These are phyloP conservation scores for Diaporthe vaccinii DNA, from an alignment of 2,329 filamentous ascomycete genomes.

Conservation along the genomic window DNA sequence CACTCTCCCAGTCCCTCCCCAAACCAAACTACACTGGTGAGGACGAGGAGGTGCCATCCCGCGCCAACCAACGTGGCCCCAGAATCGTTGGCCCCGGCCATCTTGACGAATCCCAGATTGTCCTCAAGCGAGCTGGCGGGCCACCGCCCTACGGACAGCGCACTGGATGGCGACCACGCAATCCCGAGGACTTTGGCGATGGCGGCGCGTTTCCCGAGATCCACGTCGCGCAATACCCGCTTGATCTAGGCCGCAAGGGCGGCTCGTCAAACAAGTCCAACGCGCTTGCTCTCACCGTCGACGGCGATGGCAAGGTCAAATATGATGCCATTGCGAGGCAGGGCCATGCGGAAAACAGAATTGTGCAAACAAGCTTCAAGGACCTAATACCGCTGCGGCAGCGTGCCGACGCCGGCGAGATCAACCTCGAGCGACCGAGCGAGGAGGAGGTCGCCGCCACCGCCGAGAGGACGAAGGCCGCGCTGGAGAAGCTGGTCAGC, in stretches of 20 bases:
- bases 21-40: constrained; percentile 93
- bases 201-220: constrained; percentile 97
- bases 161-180: constrained; percentile 89
- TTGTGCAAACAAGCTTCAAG: constrained; percentile 96
- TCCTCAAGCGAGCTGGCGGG: constrained; percentile 80
- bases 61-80: constrained; percentile 82
- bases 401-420: constrained; percentile 91
- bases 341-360: constrained; percentile 85
- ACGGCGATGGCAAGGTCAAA: constrained; percentile 92
- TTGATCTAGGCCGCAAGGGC: constrained; percentile 91
- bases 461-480: constrained; percentile 89
- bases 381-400: constrained; percentile 95
- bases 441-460: constrained; percentile 87
- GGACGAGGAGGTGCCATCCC: constrained; percentile 82
- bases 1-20: constrained; percentile 84
- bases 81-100: constrained; percentile 85
- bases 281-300: constrained; percentile 92
- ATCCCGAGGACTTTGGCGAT: constrained; percentile 93
- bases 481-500: constrained; percentile 83
- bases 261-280: constrained; percentile 76
- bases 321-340: constrained; percentile 95
- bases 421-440: constrained; percentile 86
- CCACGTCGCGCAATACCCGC: constrained; percentile 92
- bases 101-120: constrained; percentile 87
- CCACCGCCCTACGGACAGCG: constrained; percentile 91